Conservation (phyloP, 805 yeast genomes). For the Lipomyces kockii region DNA sequence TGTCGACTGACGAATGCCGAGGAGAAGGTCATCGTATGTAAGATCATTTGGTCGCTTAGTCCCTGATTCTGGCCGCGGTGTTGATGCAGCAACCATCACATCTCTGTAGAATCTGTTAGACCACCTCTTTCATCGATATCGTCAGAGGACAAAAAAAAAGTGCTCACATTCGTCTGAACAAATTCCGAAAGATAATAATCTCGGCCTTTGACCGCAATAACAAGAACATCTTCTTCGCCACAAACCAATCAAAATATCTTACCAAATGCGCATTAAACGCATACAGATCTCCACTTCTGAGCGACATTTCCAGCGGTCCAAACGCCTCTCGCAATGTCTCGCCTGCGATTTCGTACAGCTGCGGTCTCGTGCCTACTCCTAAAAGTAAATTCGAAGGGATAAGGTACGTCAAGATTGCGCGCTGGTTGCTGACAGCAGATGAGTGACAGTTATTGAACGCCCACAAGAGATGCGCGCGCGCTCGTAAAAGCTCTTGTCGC, state of each 20-base stretch:
- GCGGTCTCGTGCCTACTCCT: constrained; percentile 55
- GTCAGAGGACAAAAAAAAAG: no score
- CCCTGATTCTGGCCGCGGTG: constrained; percentile 7
- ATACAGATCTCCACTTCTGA: constrained; percentile 53
- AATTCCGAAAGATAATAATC: constrained; percentile 43
- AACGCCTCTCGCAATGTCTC: constrained; percentile 47
- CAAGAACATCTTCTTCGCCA: constrained; percentile 40
- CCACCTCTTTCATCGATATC: background rate
- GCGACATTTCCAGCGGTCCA: constrained; percentile 46
- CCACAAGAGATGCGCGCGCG: constrained; percentile 61
- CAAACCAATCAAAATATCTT: constrained; percentile 41
- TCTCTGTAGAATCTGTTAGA: background rate
- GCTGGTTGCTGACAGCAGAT: constrained; percentile 44
- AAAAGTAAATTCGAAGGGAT: constrained; percentile 59
- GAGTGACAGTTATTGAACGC: constrained; percentile 52
- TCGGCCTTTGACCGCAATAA: constrained; percentile 40
- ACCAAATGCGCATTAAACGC: constrained; percentile 46
- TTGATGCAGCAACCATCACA: constrained; percentile 3
- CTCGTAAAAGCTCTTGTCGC: constrained; percentile 56
- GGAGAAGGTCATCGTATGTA: constrained; percentile 27
- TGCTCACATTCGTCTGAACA: constrained; percentile 33
- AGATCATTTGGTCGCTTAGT: constrained; percentile 30
- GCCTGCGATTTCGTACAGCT: constrained; percentile 35
- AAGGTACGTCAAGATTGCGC: constrained; percentile 53
- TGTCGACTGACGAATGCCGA: constrained; percentile 32